Evolutionary conservation across 192 early-diverging fungal species (phyloP), one percentile per base, ranked within the genome.

Genomic region (Coemansia sp.): DNA sequence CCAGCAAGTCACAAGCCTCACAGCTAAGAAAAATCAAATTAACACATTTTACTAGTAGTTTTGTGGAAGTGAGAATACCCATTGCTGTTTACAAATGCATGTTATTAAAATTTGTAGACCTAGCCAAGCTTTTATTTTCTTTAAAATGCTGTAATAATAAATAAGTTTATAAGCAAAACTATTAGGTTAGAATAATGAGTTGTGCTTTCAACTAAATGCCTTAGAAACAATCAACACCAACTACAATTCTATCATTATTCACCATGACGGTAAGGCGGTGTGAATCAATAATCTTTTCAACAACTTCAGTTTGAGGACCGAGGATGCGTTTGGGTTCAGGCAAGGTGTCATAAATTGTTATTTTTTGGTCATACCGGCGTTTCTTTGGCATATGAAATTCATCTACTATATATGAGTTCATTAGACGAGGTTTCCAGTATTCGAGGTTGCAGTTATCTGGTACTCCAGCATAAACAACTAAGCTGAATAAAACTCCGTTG

Each of bases 141-240:
- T 56, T 23, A 9, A n/a, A 29, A 21, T 21, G 21, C 21, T 21
- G 21, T 21, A 21, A 21, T 21, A 21, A 21, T 21, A 29, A 27
- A 11, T 53, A 22, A 22, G 2, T 53, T 53, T 23, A 53, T 22
- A 21, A 22, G n/a, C 4, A 22, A 7, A 56, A 6, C 8, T 16
- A 4, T 29, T 27, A 21, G 21, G 21, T 21, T 27, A 56, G 29
- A 56, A 10, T 27, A 4, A 12, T 17, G 29, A 26, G 12, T 54
- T 27, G 9, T 12, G 3, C 12, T n/a, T 21, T 3, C 6, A 58
- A 19, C 2, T 3, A 10, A 17, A 21, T 26, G 53, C 6, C 17
- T 17, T 47, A 79, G 52, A 69, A 73, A 43, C 76, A 79, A 8
- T 69, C 71, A 2, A 79, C 76, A 21, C 69, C 67, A 23, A 73